Percentiles rank a stretch among this genome's conserved stretches.
Conservation (phyloP, 495 filamentous ascomycete genomes). For the Aspergillus sclerotioniger region DNA sequence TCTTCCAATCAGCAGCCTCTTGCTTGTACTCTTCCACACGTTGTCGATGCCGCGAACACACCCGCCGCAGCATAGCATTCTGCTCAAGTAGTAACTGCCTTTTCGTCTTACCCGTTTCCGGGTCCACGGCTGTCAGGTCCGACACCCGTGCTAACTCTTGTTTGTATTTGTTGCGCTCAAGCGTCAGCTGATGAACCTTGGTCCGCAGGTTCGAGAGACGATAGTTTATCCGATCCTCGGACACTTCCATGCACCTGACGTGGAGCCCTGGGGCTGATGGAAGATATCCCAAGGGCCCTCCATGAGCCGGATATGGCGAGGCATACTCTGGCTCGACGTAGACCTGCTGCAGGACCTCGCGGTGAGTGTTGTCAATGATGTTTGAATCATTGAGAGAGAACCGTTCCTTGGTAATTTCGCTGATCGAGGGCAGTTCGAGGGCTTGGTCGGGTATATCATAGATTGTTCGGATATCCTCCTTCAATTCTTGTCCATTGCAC, state of each 20-base stretch:
- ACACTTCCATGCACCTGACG: constrained; percentile 24
- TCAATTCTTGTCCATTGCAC: neutral
- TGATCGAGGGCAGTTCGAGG: constrained; percentile 8
- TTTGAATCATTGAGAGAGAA: constrained; percentile 23
- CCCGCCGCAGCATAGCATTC: constrained; percentile 24
- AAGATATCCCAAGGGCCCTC: constrained; percentile 26
- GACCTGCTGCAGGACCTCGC: constrained; percentile 20
- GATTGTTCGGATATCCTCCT: neutral
- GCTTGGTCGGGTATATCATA: neutral
- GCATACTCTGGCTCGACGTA: constrained; percentile 18
- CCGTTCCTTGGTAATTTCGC: constrained; percentile 22
- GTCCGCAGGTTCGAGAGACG: constrained; percentile 13
- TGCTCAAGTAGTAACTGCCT: constrained; percentile 25
- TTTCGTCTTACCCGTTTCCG: constrained; percentile 22
- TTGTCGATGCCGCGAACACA: constrained; percentile 18
- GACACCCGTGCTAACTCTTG: constrained; percentile 17
- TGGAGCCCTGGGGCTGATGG: constrained; percentile 26
- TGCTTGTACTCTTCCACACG: constrained; percentile 22
- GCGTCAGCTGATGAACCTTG: constrained; percentile 17
- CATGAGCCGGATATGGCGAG: constrained; percentile 26
- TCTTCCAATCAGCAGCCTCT: constrained; percentile 24
- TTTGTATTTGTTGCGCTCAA: constrained; percentile 25
- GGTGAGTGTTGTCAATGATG: constrained; percentile 15
- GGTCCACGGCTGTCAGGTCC: constrained; percentile 13
- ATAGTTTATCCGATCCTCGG: constrained; percentile 13